phyloP scores from a whole-genome alignment of 805 yeast genomes.

The Candida odintsovae region DNA sequence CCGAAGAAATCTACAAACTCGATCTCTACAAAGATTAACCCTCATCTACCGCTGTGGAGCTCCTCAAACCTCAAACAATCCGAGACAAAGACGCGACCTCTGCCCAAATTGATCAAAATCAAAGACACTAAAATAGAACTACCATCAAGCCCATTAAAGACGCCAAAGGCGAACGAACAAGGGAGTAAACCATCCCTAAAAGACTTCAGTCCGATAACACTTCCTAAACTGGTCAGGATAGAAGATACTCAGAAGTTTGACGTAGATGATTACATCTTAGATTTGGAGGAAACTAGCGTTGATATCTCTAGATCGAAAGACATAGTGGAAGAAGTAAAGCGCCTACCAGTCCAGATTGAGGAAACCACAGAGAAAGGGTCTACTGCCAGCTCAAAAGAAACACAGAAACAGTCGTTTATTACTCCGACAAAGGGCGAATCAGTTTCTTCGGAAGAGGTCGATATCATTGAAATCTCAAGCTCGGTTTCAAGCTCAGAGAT shows the following conservation, averaged over 20 bases:
- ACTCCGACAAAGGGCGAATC: background rate
- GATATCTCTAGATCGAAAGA: background rate
- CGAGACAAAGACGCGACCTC: background rate
- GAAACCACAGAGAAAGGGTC: background rate
- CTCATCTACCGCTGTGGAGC: background rate
- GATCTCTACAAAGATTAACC: background rate
- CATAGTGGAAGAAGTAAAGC: background rate
- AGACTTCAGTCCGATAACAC: conserved; percentile 2
- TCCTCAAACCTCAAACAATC: background rate
- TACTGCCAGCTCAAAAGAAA: background rate
- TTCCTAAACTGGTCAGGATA: conserved; percentile 9
- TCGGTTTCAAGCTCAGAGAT: background rate
- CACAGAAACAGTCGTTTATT: background rate
- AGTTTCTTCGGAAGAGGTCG: conserved; percentile 3
- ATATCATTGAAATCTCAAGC: background rate
- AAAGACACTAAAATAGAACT: background rate
- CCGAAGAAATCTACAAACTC: background rate
- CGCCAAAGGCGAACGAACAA: background rate
- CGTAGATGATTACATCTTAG: background rate
- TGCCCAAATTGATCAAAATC: background rate
- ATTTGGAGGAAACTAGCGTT: background rate
- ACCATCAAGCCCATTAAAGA: background rate
- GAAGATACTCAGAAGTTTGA: conserved; percentile 8
- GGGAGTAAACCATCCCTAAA: background rate
- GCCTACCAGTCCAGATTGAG: background rate